A percentile compares a stretch with the other conserved stretches of the same genome.
Evolutionary conservation across 2,329 filamentous ascomycete genomes (phyloP).

Genomic region (Paecilomyces dactylethromorphus): DNA sequence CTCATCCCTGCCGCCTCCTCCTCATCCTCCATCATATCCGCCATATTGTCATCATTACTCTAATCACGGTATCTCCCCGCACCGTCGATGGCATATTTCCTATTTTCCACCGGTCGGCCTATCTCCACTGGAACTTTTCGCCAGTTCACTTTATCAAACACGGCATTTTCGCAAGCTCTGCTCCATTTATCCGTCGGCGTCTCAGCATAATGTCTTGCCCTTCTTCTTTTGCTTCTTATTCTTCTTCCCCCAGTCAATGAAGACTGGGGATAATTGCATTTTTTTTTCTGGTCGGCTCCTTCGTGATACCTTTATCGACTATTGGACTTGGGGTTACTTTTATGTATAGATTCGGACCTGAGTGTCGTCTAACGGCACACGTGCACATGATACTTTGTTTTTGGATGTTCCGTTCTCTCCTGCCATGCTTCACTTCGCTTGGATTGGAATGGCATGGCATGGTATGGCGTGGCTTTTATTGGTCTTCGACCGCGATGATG

Average conservation of each 20-base stretch:
- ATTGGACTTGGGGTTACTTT: neutral
- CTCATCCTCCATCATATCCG: neutral
- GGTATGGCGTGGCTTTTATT: neutral
- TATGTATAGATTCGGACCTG: neutral
- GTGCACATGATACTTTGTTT: neutral
- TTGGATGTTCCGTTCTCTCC: neutral
- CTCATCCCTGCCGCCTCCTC: neutral
- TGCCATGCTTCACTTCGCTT: neutral
- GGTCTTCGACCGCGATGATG: neutral
- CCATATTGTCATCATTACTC: neutral
- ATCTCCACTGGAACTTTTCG: neutral
- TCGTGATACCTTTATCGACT: neutral
- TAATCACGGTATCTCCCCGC: neutral
- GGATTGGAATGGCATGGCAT: neutral
- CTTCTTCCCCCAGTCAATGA: too few relatives aligned
- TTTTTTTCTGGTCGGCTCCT: neutral
- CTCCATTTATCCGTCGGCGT: neutral
- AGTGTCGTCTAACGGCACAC: neutral
- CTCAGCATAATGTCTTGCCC: neutral
- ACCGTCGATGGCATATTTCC: neutral
- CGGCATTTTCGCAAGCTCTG: neutral
- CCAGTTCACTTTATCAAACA: neutral
- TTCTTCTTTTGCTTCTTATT: too few relatives aligned
- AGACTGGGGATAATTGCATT: neutral
- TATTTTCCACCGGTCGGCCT: neutral